phyloP scores from a whole-genome alignment of 257 asterid species.

The Echium plantagineum region DNA sequence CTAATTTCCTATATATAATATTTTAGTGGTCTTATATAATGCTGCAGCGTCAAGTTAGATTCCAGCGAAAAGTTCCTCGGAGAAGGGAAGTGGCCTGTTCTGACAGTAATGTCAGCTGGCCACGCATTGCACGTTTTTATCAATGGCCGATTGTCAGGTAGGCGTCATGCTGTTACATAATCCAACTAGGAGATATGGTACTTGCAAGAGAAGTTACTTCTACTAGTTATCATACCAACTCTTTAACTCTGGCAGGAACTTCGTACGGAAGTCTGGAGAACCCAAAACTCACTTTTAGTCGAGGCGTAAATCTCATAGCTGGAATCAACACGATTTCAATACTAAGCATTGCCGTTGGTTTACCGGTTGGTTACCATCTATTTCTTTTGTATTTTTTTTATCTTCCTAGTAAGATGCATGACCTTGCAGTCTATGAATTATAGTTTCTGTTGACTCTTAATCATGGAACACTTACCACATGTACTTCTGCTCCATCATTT shows the following conservation, averaged over 20 bases:
- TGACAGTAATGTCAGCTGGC: slow-evolving; percentile 84
- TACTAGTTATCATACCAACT: not conserved
- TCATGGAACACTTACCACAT: slow-evolving; percentile 3
- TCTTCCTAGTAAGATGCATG: not conserved
- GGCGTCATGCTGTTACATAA: slow-evolving; percentile 1
- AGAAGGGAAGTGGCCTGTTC: slow-evolving; percentile 75
- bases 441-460: not conserved
- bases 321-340: slow-evolving; percentile 85
- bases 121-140: slow-evolving; percentile 94
- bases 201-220: too few relatives aligned
- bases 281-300: slow-evolving; percentile 73
- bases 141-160: slow-evolving; percentile 83
- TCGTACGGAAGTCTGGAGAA: slow-evolving; percentile 79
- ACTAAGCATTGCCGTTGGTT: slow-evolving; percentile 96
- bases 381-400: not conserved
- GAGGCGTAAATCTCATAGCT: slow-evolving; percentile 62
- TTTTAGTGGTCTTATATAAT: slow-evolving; percentile 1
- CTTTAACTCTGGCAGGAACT: slow-evolving; percentile 52
- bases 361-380: slow-evolving; percentile 55
- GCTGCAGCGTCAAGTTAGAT: slow-evolving; percentile 59
- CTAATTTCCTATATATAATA: slow-evolving; percentile 5
- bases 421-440: not conserved
- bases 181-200: not conserved
- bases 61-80: slow-evolving; percentile 50
- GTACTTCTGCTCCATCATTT: slow-evolving; percentile 11